Evolutionary conservation across 495 filamentous ascomycete species (phyloP), one percentile per base, ranked within the genome.

Genomic region (Penicillium arizonense): DNA sequence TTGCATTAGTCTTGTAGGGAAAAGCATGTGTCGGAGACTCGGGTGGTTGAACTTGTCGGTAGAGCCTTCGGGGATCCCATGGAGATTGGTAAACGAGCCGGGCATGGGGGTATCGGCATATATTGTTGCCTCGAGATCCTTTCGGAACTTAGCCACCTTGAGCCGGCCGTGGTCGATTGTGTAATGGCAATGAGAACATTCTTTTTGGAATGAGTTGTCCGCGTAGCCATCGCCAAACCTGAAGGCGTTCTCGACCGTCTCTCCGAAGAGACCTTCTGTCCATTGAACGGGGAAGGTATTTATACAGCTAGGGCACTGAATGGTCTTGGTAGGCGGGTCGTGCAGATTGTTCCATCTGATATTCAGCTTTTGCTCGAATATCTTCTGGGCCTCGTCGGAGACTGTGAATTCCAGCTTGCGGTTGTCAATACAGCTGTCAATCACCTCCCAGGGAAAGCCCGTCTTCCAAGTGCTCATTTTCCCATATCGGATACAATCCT

Each of bases 401-500:
- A 82, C 71, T 3, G 59, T 73, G 57, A 90, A 93, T 38, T 76
- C 77, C 64, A 91, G 86, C 18, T 72, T 77, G 0, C 66, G 62
- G 12, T 70, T 71, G 59, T 90, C 74, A 57, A 96, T 92, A 14
- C 78, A 82, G 9, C 68, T 44, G 52, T 85, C 76, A 20, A 93
- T 69, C 9, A 72, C 62, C 10, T 76, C 57, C 84, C 88, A 94
- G 3, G 89, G 91, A 47, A 96, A 81, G 3, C 84, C 82, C 0
- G 80, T 79, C 18, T 56, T 67, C 82, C 87, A 91, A 24, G 91
- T 70, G 7, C 71, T 65, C 47, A 78, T 70, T 26, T 82, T 68
- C 2, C 82, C 83, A 37, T 76, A 76, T 9, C 87, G 75, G 45
- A 91, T 70, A 56, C 84, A 85, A 58, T 95, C 90, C 57, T 95